Base-by-base conservation (phyloP, 2,329 filamentous ascomycete genomes). In the Aspergillus fructus region DNA sequence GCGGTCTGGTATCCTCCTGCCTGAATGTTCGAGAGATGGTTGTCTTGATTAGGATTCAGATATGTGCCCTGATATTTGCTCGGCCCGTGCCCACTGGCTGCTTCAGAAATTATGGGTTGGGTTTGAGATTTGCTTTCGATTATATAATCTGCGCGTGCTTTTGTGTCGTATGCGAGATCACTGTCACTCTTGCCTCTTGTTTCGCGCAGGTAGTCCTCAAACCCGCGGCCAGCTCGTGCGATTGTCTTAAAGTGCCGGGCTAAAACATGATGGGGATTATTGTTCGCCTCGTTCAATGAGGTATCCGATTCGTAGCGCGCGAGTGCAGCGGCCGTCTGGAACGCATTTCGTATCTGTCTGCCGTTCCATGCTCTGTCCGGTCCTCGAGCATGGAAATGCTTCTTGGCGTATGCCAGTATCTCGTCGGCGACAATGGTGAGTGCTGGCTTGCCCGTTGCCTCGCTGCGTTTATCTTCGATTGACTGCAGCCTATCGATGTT, bases 281-380 rank as follows among this genome's bases (percentile, higher is more conserved):
- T 9, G 27, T 11, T 8, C 0, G 9, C 9, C 27, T 30, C 9
- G 9, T 30, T 30, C 27, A 30, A 30, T 11, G 27, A 30, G 9
- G 27, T 30, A 30, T 30, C 27, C 8, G 9, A 30, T 30, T 30
- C 27, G 4, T 30, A 30, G 27, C 27, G 27, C 4, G 47, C 73
- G 5, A 76, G 63, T 4, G 73, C 67, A 13, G 69, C 58, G 6
- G 72, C 71, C 1, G 65, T 72, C 39, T 74, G 71, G 54, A 73
- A 73, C 1, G 72, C 72, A 54, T 76, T 76, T 15, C 64, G 62
- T 40, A 76, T 74, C 59, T 74, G 71, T 21, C 74, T 59, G 4
- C 73, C 74, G 54, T 75, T 76, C 71, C 72, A 74, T 9, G 62
- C 34, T 23, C 62, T 46, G 8, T 53, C 27, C 15, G 30, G 23